Percentiles rank a stretch among this genome's conserved stretches.
Evolutionary conservation across 1,284 basidiomycete species (phyloP).

Genomic region (Cystobasidium sp.): DNA sequence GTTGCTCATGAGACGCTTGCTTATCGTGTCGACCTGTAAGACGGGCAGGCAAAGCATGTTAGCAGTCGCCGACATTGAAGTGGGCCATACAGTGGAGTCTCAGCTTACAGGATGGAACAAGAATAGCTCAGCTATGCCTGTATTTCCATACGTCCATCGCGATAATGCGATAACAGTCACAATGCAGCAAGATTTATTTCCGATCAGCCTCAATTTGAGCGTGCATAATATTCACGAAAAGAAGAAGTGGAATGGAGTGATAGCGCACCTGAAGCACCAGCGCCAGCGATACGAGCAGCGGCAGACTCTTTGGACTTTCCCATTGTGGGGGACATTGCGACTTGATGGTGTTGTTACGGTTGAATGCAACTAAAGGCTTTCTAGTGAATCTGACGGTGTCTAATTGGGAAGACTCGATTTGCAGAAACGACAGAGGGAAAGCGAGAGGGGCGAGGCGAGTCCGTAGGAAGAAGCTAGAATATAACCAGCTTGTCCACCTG

Average conservation of each 20-base stretch:
- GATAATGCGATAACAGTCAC: constrained; percentile 7
- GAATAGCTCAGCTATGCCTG: constrained; percentile 90
- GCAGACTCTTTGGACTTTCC: constrained; percentile 82
- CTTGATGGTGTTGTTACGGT: neutral
- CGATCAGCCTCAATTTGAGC: constrained; percentile 15
- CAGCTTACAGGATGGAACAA: constrained; percentile 58
- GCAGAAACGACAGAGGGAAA: constrained; percentile 17
- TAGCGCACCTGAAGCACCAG: constrained; percentile 79
- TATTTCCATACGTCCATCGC: neutral
- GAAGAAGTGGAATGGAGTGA: neutral
- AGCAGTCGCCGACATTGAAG: neutral
- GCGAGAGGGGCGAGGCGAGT: neutral
- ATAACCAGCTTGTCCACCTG: too few species aligned
- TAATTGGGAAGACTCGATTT: neutral
- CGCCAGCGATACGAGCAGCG: constrained; percentile 86
- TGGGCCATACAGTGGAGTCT: constrained; percentile 60
- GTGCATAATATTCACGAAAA: neutral
- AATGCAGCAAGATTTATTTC: constrained; percentile 6
- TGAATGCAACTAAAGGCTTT: neutral
- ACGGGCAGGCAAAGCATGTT: neutral
- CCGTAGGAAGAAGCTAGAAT: neutral
- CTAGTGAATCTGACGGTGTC: constrained; percentile 5
- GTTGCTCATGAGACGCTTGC: constrained; percentile 98
- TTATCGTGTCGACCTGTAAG: constrained; percentile 75
- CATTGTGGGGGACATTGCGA: constrained; percentile 60